A percentile compares a stretch with the other conserved stretches of the same genome.
phyloP scores from a whole-genome alignment of 2,329 filamentous ascomycete species.

The Sporothrix inflata region DNA sequence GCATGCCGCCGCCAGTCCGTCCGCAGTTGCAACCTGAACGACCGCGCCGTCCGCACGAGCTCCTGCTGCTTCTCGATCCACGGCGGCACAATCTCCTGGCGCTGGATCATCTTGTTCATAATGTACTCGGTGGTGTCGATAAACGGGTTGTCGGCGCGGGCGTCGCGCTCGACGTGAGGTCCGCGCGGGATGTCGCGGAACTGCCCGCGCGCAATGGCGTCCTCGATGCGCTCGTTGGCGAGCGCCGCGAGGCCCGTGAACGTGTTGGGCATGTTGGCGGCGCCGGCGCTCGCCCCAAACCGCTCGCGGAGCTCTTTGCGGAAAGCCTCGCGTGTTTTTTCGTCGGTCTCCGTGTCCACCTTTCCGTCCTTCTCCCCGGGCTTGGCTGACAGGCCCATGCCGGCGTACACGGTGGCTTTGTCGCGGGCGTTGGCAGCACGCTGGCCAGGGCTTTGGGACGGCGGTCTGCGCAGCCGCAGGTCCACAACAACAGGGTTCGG shows the following conservation, averaged over 20 bases:
- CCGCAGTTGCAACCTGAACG: conserved; percentile 75
- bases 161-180: conserved; percentile 71
- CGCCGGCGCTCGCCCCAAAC: conserved; percentile 73
- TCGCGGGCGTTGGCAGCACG: conserved; percentile 61
- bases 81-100: conserved; percentile 90
- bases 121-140: conserved; percentile 97
- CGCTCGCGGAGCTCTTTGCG: conserved; percentile 77
- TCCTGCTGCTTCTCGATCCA: conserved; percentile 99
- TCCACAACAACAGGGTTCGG: conserved; percentile 52
- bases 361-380: conserved; percentile 40
- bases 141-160: conserved; percentile 82
- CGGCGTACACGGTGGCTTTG: conserved; percentile 56
- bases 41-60: conserved; percentile 66
- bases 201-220: conserved; percentile 88
- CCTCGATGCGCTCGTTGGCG: conserved; percentile 87
- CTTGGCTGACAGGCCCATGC: conserved; percentile 38
- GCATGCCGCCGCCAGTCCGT: conserved; percentile 85
- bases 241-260: conserved; percentile 78
- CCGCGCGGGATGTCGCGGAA: conserved; percentile 84
- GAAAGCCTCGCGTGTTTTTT: conserved; percentile 73
- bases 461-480: conserved; percentile 51
- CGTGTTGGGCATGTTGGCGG: conserved; percentile 65
- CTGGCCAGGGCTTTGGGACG: conserved; percentile 48
- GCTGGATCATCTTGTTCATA: conserved; percentile 98
- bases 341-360: conserved; percentile 60